phyloP scores from a whole-genome alignment of 148 eudicot genomes.

The Rhododendron ovatum region DNA sequence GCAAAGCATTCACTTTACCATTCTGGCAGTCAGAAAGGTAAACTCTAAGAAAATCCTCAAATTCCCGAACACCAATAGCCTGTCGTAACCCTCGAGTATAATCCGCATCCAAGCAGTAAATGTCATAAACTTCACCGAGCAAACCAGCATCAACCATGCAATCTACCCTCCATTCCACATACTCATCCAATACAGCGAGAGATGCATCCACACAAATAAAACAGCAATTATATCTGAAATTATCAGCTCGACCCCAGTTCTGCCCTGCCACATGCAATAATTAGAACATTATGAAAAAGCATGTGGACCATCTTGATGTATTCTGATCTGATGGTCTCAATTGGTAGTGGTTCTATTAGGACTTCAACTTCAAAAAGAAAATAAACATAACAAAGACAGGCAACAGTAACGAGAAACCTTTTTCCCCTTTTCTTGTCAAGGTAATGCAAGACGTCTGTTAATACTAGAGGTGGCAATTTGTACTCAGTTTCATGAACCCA shows the following conservation, averaged over 20 bases:
- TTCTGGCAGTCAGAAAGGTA: constrained; percentile 25
- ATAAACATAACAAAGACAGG: background rate
- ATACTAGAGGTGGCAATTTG: background rate
- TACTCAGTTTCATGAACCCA: background rate
- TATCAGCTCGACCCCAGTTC: constrained; percentile 90
- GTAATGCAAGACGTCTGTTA: background rate
- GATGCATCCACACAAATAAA: constrained; percentile 86
- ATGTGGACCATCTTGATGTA: background rate
- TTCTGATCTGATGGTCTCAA: background rate
- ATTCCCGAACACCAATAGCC: constrained; percentile 92
- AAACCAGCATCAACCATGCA: constrained; percentile 78
- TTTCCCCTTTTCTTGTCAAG: background rate
- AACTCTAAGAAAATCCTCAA: constrained; percentile 60
- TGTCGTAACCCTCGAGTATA: constrained; percentile 92
- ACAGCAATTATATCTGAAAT: constrained; percentile 73
- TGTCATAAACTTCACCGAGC: constrained; percentile 69
- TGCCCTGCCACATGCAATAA: constrained; percentile 66
- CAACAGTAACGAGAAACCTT: background rate
- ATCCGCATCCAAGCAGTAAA: constrained; percentile 67
- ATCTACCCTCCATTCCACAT: constrained; percentile 79
- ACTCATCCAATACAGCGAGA: constrained; percentile 64
- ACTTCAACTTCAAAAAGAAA: background rate
- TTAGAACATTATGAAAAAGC: constrained; percentile 17
- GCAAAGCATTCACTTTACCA: constrained; percentile 9
- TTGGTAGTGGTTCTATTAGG: background rate